Evolutionary conservation across 768 basidiomycete genomes (phyloP).

Genomic region (Leccinum longicurvipes): DNA sequence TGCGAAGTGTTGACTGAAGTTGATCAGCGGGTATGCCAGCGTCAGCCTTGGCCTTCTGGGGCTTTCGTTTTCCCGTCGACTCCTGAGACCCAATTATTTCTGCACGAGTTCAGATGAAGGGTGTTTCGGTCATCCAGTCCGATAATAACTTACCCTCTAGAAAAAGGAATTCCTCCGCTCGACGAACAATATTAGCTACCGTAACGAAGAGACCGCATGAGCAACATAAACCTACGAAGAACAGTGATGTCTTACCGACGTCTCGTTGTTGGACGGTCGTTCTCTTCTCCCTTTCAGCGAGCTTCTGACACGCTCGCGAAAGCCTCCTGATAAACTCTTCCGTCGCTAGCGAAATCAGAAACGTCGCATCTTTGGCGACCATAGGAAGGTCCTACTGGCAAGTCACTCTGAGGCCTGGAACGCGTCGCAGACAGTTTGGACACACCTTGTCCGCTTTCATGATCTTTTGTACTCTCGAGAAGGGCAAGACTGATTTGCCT

Average conservation of each 20-base stretch:
- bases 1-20: slow-evolving; percentile 42
- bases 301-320: slow-evolving; percentile 64
- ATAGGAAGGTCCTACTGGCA: slow-evolving; percentile 64
- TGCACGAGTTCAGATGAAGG: slow-evolving; percentile 21
- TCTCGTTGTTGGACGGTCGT: slow-evolving; percentile 77
- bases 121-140: background rate
- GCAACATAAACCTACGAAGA: background rate
- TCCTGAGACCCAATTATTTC: slow-evolving; percentile 61
- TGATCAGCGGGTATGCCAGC: slow-evolving; percentile 14
- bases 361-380: slow-evolving; percentile 72
- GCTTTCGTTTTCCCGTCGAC: slow-evolving; percentile 42
- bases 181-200: slow-evolving; percentile 58
- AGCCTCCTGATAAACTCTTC: slow-evolving; percentile 85
- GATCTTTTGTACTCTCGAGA: slow-evolving; percentile 77
- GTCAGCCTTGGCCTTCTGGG: slow-evolving; percentile 28
- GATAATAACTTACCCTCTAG: slow-evolving; percentile 54
- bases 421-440: background rate
- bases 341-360: slow-evolving; percentile 78
- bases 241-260: slow-evolving; percentile 50
- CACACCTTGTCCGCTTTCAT: slow-evolving; percentile 80
- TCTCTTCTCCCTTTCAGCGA: slow-evolving; percentile 69
- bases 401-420: background rate
- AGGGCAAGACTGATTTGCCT: slow-evolving; percentile 74
- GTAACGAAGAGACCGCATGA: background rate
- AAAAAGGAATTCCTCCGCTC: slow-evolving; percentile 74